Evolutionary conservation across 305 asterid species (phyloP).

Genomic region (Euphrasia arctica): DNA sequence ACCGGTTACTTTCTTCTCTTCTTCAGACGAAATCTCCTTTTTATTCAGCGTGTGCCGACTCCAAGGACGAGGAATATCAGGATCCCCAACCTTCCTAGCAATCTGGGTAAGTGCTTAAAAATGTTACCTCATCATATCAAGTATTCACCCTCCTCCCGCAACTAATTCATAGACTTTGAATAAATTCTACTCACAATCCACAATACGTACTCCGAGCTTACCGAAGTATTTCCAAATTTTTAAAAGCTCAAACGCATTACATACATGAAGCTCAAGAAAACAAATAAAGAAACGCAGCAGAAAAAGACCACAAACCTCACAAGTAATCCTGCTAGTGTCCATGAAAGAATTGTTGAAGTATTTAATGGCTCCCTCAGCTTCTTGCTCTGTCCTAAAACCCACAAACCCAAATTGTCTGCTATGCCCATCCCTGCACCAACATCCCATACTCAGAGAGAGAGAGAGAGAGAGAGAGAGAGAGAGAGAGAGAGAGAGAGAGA

Average conservation of each 20-base stretch:
- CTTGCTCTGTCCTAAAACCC: slow-evolving; percentile 78
- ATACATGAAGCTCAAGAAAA: neutral
- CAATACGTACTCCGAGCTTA: neutral
- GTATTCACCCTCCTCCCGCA: slow-evolving; percentile 4
- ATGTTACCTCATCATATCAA: slow-evolving; percentile 26
- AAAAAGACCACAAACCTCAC: slow-evolving; percentile 59
- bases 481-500: neutral
- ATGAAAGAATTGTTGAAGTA: slow-evolving; percentile 73
- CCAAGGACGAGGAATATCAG: slow-evolving; percentile 90
- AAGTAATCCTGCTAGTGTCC: slow-evolving; percentile 68
- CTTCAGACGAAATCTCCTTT: slow-evolving; percentile 39
- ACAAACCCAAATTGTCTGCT: slow-evolving; percentile 92
- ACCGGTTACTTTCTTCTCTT: slow-evolving; percentile 32
- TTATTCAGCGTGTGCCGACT: slow-evolving; percentile 70
- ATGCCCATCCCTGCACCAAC: slow-evolving; percentile 73
- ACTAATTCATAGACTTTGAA: no score
- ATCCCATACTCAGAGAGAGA: slow-evolving; percentile 2
- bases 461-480: neutral
- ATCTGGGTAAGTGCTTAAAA: slow-evolving; percentile 48
- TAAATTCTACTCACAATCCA: no score
- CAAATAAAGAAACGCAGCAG: neutral
- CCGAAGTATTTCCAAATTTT: neutral
- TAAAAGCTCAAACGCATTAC: neutral
- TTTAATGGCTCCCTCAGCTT: slow-evolving; percentile 71
- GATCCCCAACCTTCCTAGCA: slow-evolving; percentile 89